Conservation (phyloP, 805 yeast species). For the Lipomyces japonicus region DNA sequence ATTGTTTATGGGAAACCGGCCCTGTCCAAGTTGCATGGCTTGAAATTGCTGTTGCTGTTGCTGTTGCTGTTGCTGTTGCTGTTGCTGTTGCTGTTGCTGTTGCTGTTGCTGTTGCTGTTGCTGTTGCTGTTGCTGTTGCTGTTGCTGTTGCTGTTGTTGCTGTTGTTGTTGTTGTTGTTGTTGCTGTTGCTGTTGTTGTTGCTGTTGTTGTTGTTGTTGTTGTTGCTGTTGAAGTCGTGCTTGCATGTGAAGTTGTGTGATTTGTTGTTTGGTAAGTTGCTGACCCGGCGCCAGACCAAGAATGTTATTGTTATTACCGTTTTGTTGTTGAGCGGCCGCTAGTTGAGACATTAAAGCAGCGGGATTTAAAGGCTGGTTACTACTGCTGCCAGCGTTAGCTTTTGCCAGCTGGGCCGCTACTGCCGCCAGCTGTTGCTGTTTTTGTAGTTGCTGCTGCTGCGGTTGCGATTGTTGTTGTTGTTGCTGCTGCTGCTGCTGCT, state of each 20-base stretch:
- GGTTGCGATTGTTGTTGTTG: too few relatives aligned
- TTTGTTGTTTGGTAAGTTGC: slow-evolving; percentile 1
- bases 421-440: background rate
- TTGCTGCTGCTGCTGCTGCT: slow-evolving; percentile 10
- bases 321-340: slow-evolving; percentile 17
- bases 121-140: slow-evolving; percentile 25
- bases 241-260: background rate
- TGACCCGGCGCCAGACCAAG: slow-evolving; percentile 19
- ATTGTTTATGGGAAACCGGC: slow-evolving; percentile 7
- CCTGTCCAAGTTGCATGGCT: slow-evolving; percentile 13
- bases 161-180: too few relatives aligned
- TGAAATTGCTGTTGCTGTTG: slow-evolving; percentile 18
- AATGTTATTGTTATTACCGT: background rate
- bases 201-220: slow-evolving; percentile 7
- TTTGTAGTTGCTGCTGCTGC: slow-evolving; percentile 4
- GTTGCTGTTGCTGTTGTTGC: slow-evolving; percentile 4
- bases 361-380: slow-evolving; percentile 7
- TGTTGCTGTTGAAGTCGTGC: slow-evolving; percentile 13
- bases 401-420: too few relatives aligned
- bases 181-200: too few relatives aligned
- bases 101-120: slow-evolving; percentile 21
- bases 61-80: slow-evolving; percentile 13
- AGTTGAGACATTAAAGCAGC: slow-evolving; percentile 19
- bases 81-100: slow-evolving; percentile 20
- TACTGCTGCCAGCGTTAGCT: background rate